Conservation (phyloP, 192 early-diverging fungal genomes). For the Entomortierella beljakovae region DNA sequence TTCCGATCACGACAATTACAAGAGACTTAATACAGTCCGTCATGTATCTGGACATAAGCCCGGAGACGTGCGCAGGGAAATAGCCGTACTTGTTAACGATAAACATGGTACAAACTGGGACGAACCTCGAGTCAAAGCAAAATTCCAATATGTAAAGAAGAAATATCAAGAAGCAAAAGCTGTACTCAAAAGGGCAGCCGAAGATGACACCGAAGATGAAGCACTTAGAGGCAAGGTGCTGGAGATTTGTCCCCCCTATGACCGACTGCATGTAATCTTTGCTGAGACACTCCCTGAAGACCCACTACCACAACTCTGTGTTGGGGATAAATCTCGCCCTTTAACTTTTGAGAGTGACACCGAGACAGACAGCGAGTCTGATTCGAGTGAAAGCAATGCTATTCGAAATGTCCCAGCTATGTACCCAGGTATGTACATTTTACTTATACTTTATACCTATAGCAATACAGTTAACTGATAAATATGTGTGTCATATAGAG, state of each 20-base stretch:
- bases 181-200: background rate
- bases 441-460: too few relatives aligned
- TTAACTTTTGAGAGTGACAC: too few relatives aligned
- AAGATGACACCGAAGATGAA: background rate
- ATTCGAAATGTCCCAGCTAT: too few relatives aligned
- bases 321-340: too few relatives aligned
- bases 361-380: too few relatives aligned
- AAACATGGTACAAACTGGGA: background rate
- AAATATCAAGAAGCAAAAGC: background rate
- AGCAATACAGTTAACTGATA: too few relatives aligned
- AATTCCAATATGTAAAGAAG: background rate
- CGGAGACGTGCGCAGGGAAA: background rate
- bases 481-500: too few relatives aligned
- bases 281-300: background rate
- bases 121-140: background rate
- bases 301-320: background rate
- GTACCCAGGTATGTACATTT: too few relatives aligned
- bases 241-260: background rate
- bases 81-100: background rate
- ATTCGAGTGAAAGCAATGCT: too few relatives aligned
- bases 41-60: background rate
- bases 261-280: background rate
- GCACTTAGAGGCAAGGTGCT: background rate
- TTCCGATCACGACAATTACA: background rate
- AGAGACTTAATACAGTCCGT: background rate